These are phyloP conservation scores for Plasmodium gonderi DNA, from an alignment of 169 alveolate genomes.

Conservation along the genomic window DNA sequence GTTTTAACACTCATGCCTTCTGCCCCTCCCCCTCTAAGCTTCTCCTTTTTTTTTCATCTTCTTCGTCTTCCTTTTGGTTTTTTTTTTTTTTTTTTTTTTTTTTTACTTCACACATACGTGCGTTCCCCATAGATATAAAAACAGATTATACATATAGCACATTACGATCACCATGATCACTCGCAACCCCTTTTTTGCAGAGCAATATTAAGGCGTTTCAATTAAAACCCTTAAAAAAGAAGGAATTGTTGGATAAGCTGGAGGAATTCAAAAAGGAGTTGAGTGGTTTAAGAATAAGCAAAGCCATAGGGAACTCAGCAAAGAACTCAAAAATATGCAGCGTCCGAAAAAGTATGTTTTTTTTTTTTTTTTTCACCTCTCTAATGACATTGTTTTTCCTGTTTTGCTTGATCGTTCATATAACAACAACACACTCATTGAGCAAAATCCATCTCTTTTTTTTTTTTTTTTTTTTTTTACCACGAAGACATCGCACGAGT, in stretches of 20 bases:
- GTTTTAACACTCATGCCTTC: too few species aligned
- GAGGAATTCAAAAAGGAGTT: conserved; percentile 91
- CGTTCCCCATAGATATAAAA: too few species aligned
- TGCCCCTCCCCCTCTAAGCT: too few species aligned
- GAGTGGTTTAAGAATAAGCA: conserved; percentile 89
- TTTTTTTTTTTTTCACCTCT: not conserved
- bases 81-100: too few species aligned
- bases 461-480: not conserved
- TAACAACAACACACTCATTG: not conserved
- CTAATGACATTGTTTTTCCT: not conserved
- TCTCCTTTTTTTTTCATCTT: too few species aligned
- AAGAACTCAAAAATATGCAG: conserved; percentile 88
- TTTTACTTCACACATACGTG: too few species aligned
- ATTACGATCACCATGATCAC: not conserved
- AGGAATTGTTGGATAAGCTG: conserved; percentile 88
- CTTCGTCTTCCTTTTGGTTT: too few species aligned
- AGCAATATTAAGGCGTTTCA: conserved; percentile 87
- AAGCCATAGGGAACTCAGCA: conserved; percentile 92
- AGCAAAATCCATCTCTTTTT: not conserved
- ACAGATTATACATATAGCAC: too few species aligned
- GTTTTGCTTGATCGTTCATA: not conserved
- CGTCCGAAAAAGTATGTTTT: conserved; percentile 86
- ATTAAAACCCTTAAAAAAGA: conserved; percentile 87
- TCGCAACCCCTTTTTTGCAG: conserved; percentile 31
- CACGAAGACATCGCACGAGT: conserved; percentile 90